Evolutionary conservation across 495 filamentous ascomycete species (phyloP), one percentile per base, ranked within the genome.

Genomic region (Amorphotheca resinae): DNA sequence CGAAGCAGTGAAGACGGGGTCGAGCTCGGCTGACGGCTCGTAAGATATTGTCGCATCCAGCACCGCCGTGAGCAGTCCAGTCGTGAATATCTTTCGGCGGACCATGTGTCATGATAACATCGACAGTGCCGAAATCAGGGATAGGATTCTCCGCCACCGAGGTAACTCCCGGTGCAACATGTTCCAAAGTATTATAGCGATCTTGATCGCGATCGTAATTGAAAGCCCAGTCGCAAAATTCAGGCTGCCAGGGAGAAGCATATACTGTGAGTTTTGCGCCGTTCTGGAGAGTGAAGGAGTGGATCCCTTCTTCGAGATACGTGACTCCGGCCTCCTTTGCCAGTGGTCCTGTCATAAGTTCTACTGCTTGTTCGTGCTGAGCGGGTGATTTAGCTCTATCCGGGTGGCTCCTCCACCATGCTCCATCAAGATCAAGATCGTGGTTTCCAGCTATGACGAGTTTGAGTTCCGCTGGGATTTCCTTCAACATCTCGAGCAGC

Each of bases 401-500:
- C 17, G 45, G 25, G 25, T 43, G 31, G 11, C 41, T 26, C 6
- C 33, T 44, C 26, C 30, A n/a, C 18, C 3, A 17, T 38, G 69
- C 59, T 21, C 59, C 57, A 54, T 91, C 82, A 2, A 88, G 71
- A 0, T 73, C 73, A 42, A 82, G 70, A 54, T 89, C 84, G 59
- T 88, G 84, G 57, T 89, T 88, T 0, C 84, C 84, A 1, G 84
- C 75, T 39, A 93, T 86, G 25, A 88, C 74, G 26, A 93, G 61
- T 46, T 88, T 93, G 4, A 87, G 59, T 15, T 78, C 71, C 0
- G 84, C 82, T 4, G 73, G 51, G 41, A 78, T 70, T 0, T 40
- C 49, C 12, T 56, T 54, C 11, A 91, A 63, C 53, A 82, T 68
- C 2, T 61, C 40, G 16, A 87, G 51, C 7, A 67, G 62, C 5